Evolutionary conservation across 768 basidiomycete species (phyloP).

Genomic region (Piloderma croceum): DNA sequence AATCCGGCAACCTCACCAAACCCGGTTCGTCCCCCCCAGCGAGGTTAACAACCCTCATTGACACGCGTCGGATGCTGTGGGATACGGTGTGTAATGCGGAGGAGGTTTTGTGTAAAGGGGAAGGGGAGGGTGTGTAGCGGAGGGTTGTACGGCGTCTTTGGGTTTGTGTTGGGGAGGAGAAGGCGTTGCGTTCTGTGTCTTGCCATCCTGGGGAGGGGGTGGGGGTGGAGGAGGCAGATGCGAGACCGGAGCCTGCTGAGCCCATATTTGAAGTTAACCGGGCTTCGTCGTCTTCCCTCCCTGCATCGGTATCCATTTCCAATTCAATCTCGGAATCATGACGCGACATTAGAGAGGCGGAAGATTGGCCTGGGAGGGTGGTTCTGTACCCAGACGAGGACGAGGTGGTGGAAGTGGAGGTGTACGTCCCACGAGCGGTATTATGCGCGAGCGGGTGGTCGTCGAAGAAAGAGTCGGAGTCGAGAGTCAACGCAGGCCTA

Average conservation of each 20-base stretch:
- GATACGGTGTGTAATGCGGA: slow-evolving; percentile 55
- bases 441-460: too few species aligned
- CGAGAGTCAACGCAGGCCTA: too few species aligned
- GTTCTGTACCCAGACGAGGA: too few species aligned
- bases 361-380: too few species aligned
- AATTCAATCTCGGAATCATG: too few species aligned
- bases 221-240: slow-evolving; percentile 23
- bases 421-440: too few species aligned
- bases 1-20: slow-evolving; percentile 51
- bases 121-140: slow-evolving; percentile 50
- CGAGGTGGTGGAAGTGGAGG: too few species aligned
- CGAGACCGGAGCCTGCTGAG: too few species aligned
- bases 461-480: too few species aligned
- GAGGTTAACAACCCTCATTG: slow-evolving; percentile 78
- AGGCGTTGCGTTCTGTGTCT: slow-evolving; percentile 49
- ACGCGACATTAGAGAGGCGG: too few species aligned
- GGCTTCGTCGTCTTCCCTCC: slow-evolving; percentile 54
- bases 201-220: slow-evolving; percentile 21
- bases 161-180: slow-evolving; percentile 28
- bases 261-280: slow-evolving; percentile 53
- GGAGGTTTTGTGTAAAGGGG: slow-evolving; percentile 57
- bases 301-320: slow-evolving; percentile 36
- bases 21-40: slow-evolving; percentile 55
- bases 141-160: slow-evolving; percentile 36
- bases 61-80: slow-evolving; percentile 54